phyloP scores from a whole-genome alignment of 495 filamentous ascomycete species.

The Aspergillus sclerotioniger region DNA sequence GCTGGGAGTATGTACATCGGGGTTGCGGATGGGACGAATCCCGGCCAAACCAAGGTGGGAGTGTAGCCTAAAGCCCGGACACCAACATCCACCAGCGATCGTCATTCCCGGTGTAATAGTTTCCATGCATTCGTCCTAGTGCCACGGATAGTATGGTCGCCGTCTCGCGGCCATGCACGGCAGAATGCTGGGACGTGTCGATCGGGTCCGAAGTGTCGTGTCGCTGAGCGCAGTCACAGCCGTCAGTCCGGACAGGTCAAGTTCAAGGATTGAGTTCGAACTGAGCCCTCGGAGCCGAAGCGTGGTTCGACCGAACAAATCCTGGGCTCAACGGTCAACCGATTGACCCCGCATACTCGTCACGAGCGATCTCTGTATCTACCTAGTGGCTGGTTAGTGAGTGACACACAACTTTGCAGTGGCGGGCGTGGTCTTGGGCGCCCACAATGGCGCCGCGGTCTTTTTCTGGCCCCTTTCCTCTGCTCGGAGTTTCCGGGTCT shows the following conservation, averaged over 20 bases:
- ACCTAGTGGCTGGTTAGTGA: background rate
- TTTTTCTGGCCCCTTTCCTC: background rate
- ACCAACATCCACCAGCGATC: background rate
- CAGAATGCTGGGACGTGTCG: background rate
- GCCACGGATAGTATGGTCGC: background rate
- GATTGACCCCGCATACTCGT: background rate
- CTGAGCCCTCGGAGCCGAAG: background rate
- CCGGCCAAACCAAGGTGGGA: too few relatives aligned
- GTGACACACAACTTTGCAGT: background rate
- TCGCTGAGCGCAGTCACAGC: background rate
- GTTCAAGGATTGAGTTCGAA: background rate
- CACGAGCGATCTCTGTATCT: background rate
- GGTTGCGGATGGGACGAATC: background rate
- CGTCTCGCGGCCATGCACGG: background rate
- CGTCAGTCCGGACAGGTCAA: background rate
- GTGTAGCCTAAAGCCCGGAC: too few relatives aligned
- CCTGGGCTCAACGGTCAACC: background rate
- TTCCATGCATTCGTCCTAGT: background rate
- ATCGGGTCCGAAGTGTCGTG: background rate
- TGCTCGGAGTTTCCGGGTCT: background rate
- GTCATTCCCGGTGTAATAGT: background rate
- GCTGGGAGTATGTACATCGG: background rate
- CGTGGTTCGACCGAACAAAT: background rate
- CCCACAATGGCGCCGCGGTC: background rate
- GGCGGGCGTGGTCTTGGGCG: background rate